Base-by-base conservation (phyloP, 2,329 filamentous ascomycete species). In the Decorospora gaudefroyi region DNA sequence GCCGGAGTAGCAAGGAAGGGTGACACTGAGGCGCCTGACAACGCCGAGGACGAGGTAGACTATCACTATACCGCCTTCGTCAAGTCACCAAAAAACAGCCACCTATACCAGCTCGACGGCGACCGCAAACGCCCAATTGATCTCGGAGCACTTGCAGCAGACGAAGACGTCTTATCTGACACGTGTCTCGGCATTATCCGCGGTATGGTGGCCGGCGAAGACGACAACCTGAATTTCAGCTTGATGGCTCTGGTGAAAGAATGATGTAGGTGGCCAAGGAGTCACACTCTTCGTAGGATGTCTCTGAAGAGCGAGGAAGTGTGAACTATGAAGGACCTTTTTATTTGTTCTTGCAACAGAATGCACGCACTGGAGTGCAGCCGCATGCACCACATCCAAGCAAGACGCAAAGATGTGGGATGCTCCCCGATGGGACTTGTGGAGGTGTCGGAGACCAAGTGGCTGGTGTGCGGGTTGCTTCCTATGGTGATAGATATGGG, bases 291-390 rank as follows among this genome's bases (percentile, higher is more conserved):
- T 68, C 68, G 66, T 72, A 64, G 72, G 59, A 62, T 43, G 30
- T 59, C 48, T 61, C 69, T 65, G 65, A 64, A 74, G 72, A 74
- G 74, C 68, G 68, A 74, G 67, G 66, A 68, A 74, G 72, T 69
- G 72, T 76, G 76, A 77, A 78, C 76, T 78, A 78, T 78, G 76
- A 78, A 73, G 74, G 75, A 74, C 75, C 74, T 61, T 57, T 58
- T 52, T 43, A 40, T 55, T 76, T 71, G 47, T 41, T 78, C 62
- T 78, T 65, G 76, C 76, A 78, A 72, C 69, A 60, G 46, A 57
- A 56, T 58, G 61, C 69, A 69, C 72, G 65, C 65, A 54, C 60
- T 54, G 51, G 61, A 64, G 57, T 62, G 54, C 65, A 62, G 61
- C 62, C 66, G 65, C 75, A 72, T 71, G 68, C 73, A 72, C 67